Conservation (phyloP, 768 basidiomycete genomes). For the Mycena rebaudengoi region DNA sequence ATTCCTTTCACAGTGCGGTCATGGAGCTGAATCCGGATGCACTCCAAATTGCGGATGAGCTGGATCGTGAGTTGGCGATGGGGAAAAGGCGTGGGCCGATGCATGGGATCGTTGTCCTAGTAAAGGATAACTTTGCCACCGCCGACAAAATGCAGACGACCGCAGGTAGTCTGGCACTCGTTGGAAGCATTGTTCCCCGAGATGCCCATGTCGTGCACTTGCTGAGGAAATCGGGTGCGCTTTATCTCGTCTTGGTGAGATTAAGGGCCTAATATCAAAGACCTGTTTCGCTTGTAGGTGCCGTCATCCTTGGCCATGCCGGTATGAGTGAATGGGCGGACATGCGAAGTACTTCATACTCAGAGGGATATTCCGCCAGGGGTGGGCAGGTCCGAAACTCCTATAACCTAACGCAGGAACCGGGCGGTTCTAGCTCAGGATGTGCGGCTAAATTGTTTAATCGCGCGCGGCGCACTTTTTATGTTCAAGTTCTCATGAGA, state of each 20-base stretch:
- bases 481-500: background rate
- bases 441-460: no score
- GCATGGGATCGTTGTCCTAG: slow-evolving; percentile 27
- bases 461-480: no score
- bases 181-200: slow-evolving; percentile 28
- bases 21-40: slow-evolving; percentile 30
- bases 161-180: slow-evolving; percentile 23
- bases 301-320: slow-evolving; percentile 42
- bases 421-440: slow-evolving; percentile 52
- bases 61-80: slow-evolving; percentile 21
- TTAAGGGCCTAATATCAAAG: background rate
- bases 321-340: slow-evolving; percentile 47
- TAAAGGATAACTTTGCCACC: slow-evolving; percentile 31
- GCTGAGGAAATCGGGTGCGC: slow-evolving; percentile 18
- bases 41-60: slow-evolving; percentile 19
- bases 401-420: slow-evolving; percentile 46
- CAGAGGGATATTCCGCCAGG: slow-evolving; percentile 32
- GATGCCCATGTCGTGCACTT: slow-evolving; percentile 28
- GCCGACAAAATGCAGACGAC: slow-evolving; percentile 31
- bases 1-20: slow-evolving; percentile 15
- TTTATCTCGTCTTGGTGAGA: background rate
- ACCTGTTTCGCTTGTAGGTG: slow-evolving; percentile 14
- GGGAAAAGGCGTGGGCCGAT: slow-evolving; percentile 24
- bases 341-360: slow-evolving; percentile 37
- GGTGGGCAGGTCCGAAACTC: slow-evolving; percentile 49